Evolutionary conservation across 164 flowering plant genomes (phyloP).

Genomic region (Kalanchoe fedtschenkoi): DNA sequence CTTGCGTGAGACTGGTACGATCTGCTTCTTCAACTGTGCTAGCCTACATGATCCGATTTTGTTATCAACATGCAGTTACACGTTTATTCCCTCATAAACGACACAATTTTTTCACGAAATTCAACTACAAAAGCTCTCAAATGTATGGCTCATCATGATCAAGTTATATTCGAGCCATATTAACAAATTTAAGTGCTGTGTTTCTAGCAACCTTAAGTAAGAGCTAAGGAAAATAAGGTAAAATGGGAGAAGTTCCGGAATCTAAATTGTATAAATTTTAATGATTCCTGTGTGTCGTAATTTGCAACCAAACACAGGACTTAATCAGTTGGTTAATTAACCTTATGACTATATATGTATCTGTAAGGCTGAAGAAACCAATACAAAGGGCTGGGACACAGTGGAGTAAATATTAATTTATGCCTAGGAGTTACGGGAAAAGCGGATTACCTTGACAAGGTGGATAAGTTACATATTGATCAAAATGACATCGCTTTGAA

Average conservation of each 20-base stretch:
- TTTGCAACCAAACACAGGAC: neutral
- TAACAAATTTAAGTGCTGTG: neutral
- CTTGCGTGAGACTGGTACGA: conserved; percentile 57
- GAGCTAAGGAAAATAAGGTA: too few relatives aligned
- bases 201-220: too few relatives aligned
- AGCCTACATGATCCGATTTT: conserved; percentile 32
- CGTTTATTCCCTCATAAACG: neutral
- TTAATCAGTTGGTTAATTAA: neutral
- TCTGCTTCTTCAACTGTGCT: conserved; percentile 69
- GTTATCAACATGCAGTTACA: neutral
- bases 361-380: neutral
- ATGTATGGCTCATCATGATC: neutral
- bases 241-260: neutral
- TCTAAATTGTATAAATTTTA: neutral
- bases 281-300: neutral
- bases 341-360: neutral
- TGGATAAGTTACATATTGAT: too few relatives aligned
- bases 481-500: too few relatives aligned
- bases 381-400: neutral
- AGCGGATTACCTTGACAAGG: too few relatives aligned
- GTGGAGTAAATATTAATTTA: too few relatives aligned
- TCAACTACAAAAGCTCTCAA: too few relatives aligned
- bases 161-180: neutral
- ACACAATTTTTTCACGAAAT: too few relatives aligned
- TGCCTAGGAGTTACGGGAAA: too few relatives aligned